Conservation (phyloP, 805 yeast species). For the Lipomyces chichibuensis region DNA sequence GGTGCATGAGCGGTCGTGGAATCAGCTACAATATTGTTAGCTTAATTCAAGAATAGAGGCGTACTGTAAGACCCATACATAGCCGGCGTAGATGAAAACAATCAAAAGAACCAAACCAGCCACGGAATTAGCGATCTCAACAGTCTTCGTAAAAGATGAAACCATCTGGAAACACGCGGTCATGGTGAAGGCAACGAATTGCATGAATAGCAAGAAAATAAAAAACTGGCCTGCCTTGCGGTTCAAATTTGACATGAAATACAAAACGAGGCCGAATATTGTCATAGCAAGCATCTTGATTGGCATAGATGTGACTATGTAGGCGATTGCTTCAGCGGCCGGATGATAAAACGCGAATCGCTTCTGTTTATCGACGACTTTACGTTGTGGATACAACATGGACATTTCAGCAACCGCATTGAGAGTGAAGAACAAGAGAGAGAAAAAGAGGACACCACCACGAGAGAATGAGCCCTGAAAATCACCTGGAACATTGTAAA, state of each 20-base stretch:
- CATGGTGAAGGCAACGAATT: slow-evolving; percentile 56
- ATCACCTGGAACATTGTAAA: slow-evolving; percentile 53
- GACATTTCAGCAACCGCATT: slow-evolving; percentile 52
- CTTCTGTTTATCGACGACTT: slow-evolving; percentile 62
- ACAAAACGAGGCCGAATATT: slow-evolving; percentile 54
- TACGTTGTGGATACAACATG: slow-evolving; percentile 52
- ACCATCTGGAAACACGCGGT: slow-evolving; percentile 54
- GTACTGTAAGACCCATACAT: too few species aligned
- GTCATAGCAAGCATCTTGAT: slow-evolving; percentile 51
- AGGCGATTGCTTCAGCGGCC: slow-evolving; percentile 65
- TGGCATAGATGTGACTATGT: slow-evolving; percentile 63
- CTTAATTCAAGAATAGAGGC: too few species aligned
- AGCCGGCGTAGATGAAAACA: slow-evolving; percentile 52
- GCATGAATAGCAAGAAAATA: slow-evolving; percentile 51
- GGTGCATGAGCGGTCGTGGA: slow-evolving; percentile 63
- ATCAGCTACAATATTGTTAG: slow-evolving; percentile 38
- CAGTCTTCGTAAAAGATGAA: slow-evolving; percentile 43
- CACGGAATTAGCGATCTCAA: slow-evolving; percentile 52
- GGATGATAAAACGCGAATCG: slow-evolving; percentile 63
- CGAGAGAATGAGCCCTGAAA: slow-evolving; percentile 64
- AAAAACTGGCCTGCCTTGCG: slow-evolving; percentile 60
- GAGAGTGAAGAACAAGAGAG: slow-evolving; percentile 52
- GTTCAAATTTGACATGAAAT: slow-evolving; percentile 59
- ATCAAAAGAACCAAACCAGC: slow-evolving; percentile 51
- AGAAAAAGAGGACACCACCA: slow-evolving; percentile 68